A percentile compares a stretch with the other conserved stretches of the same genome.
Conservation (phyloP, 1,284 basidiomycete genomes). For the Trichosporon faecale region DNA sequence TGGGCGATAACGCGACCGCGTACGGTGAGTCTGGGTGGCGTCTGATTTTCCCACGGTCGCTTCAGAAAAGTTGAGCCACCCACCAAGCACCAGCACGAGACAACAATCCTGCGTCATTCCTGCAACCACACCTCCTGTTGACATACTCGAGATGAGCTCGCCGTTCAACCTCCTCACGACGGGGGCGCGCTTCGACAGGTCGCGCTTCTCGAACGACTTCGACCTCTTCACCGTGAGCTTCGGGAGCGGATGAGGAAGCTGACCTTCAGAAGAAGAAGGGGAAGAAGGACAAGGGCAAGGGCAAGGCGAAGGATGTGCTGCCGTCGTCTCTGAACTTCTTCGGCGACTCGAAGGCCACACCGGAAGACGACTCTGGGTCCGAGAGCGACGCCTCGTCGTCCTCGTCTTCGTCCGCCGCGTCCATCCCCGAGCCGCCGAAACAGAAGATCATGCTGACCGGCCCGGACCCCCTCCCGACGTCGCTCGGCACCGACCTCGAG, state of each 20-base stretch:
- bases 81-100: background rate
- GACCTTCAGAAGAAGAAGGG: slow-evolving; percentile 33
- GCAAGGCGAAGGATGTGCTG: slow-evolving; percentile 49
- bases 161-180: slow-evolving; percentile 73
- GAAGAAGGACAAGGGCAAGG: slow-evolving; percentile 42
- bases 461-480: slow-evolving; percentile 44
- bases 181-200: slow-evolving; percentile 73
- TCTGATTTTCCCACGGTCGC: slow-evolving; percentile 23
- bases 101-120: background rate
- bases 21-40: background rate
- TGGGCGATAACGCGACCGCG: background rate
- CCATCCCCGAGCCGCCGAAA: slow-evolving; percentile 40
- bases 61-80: slow-evolving; percentile 20
- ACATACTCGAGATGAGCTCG: slow-evolving; percentile 34
- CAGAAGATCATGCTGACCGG: slow-evolving; percentile 52
- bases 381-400: slow-evolving; percentile 25
- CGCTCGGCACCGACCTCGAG: slow-evolving; percentile 44
- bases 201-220: slow-evolving; percentile 68
- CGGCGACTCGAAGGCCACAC: slow-evolving; percentile 58
- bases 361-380: slow-evolving; percentile 18
- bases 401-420: slow-evolving; percentile 24
- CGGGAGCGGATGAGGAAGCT: background rate
- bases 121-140: background rate
- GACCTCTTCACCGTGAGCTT: slow-evolving; percentile 63
- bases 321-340: slow-evolving; percentile 84